Base-by-base conservation (phyloP, 2,329 filamentous ascomycete species). In the Elsinoe perseae region DNA sequence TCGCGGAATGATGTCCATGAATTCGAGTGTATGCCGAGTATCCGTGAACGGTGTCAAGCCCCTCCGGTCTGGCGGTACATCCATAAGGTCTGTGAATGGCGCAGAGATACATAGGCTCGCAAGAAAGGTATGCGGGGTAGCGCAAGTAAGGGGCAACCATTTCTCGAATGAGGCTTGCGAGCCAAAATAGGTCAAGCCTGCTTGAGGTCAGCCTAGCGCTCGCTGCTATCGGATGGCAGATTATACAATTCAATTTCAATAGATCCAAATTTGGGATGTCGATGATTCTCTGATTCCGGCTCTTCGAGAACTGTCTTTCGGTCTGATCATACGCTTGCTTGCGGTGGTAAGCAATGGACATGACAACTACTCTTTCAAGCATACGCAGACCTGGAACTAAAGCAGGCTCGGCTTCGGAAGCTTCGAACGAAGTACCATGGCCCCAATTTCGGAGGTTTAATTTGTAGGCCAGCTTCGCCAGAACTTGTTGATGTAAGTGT, bases 71-170 rank as follows among this genome's bases (percentile, higher is more conserved):
- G 50, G 28, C 7, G 53, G 53, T 48, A 61, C 59, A 18, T 58
- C 60, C 65, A 69, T 69, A 25, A 66, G 64, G 32, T 69, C 66
- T 8, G 67, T 63, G 28, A 68, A 65, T 2, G 66, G 64, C 3
- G 66, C 60, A 2, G 66, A 67, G 12, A 68, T 64, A 48, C 62
- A 65, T 1, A 69, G 58, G 4, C 65, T 68, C 54, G 64, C 66
- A 12, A 69, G 56, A 30, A 68, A 69, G 1, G 66, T 62, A 40
- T 64, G 62, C 6, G 58, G 61, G 8, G 62, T 57, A 10, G 58
- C 57, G 12, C 64, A 58, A 10, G 68, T 53, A 3, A 58, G 58
- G 0, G 65, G 67, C 9, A 66, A 57, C 64, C 64, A 68, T 25
- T 60, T 43, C 30, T 58, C 43, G 14, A 59, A 56, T 44, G 68